Base-by-base conservation (phyloP, 2,329 filamentous ascomycete genomes). In the Cladosporium cucumerinum region DNA sequence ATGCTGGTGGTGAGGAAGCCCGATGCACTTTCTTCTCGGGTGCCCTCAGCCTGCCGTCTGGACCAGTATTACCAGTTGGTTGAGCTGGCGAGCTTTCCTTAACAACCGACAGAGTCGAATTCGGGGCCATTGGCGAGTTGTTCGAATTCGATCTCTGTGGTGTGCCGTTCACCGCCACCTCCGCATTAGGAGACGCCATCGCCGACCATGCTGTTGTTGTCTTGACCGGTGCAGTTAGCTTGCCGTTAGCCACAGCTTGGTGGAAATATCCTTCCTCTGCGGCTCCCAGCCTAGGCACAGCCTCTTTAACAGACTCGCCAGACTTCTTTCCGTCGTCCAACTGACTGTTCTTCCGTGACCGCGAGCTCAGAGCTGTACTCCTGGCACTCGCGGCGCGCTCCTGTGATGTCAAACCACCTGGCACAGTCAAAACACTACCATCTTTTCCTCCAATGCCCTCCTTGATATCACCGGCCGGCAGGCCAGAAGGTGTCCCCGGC, bases 181-280 rank as follows among this genome's bases (percentile, higher is more conserved):
- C 69, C 18, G 66, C 67, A 48, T 69, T 67, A 21, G 65, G 39
- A 66, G 63, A 61, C 21, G 48, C 67, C 48, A 52, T n/a, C 26
- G 49, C 18, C 3, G 60, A 66, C 66, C 67, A 68, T 65, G 57
- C 65, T 57, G 71, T 61, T 14, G 72, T 70, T 57, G 71, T 72
- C 46, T 68, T 78, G 67, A 66, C 74, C 75, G 68, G 75, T 73
- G 62, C 71, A 63, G 68, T 66, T 67, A 70, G 77, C 73, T 72
- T 74, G 49, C 71, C 80, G 73, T 71, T 78, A 64, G 68, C 68
- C 65, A 77, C 68, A 36, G 77, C 75, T 36, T 62, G 60, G 34
- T 78, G 77, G 67, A 82, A 82, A 72, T 81, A 81, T 67, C 80
- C 80, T 65, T 82, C 80, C 70, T 82, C 80, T 57, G 78, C 69